These are phyloP conservation scores for Teratosphaeria gauchensis DNA, from an alignment of 2,329 filamentous ascomycete species.

Conservation along the genomic window DNA sequence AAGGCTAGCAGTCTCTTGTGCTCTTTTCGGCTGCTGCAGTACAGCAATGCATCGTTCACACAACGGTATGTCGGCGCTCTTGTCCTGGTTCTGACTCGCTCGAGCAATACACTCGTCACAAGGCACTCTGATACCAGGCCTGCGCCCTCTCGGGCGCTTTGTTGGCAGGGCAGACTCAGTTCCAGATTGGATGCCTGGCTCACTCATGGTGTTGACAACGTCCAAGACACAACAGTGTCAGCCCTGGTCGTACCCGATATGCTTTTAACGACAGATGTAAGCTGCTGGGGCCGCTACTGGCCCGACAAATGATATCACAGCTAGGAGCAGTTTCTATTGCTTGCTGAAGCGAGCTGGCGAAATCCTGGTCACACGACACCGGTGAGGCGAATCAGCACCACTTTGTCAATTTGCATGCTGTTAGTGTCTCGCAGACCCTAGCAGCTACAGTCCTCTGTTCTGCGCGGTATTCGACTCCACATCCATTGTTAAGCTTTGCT, in stretches of 20 bases:
- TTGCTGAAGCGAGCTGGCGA: neutral
- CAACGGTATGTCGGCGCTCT: slow-evolving; percentile 10
- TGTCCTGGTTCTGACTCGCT: slow-evolving; percentile 10
- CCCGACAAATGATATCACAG: neutral
- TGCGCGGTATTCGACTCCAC: neutral
- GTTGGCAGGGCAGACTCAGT: neutral
- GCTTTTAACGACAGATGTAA: too few relatives aligned
- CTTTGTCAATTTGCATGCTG: neutral
- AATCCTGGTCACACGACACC: neutral
- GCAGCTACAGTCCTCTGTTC: neutral
- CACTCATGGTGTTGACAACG: neutral
- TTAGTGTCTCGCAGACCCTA: neutral
- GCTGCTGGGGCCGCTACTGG: too few relatives aligned
- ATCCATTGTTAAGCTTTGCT: neutral
- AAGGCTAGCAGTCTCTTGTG: slow-evolving; percentile 3
- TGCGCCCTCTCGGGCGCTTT: slow-evolving; percentile 5
- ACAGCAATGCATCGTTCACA: slow-evolving; percentile 14
- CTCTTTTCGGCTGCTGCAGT: slow-evolving; percentile 10
- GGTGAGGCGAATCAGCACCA: neutral
- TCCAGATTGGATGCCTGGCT: neutral
- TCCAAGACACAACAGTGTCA: neutral
- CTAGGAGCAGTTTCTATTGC: neutral
- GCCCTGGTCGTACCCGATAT: too few relatives aligned
- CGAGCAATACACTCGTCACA: slow-evolving; percentile 18
- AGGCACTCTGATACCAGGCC: slow-evolving; percentile 9